A percentile compares a stretch with the other conserved stretches of the same genome.
phyloP scores from a whole-genome alignment of 2,329 filamentous ascomycete species.

The Nemania diffusa region DNA sequence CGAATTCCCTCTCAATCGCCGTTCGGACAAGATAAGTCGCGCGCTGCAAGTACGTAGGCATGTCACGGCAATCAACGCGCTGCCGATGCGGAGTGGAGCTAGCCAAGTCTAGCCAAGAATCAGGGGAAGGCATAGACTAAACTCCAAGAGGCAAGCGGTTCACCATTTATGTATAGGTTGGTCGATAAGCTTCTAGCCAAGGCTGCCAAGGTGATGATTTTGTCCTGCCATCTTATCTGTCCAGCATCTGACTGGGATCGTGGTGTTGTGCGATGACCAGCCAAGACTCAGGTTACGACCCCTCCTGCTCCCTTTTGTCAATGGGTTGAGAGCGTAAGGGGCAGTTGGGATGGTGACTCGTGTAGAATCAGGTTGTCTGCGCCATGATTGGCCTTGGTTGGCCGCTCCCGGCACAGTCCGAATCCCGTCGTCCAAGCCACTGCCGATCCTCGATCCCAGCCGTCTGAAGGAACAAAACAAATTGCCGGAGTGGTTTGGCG shows the following conservation, averaged over 20 bases:
- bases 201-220: conserved; percentile 22
- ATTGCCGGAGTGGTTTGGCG: background rate
- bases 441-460: conserved; percentile 21
- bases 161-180: conserved; percentile 4
- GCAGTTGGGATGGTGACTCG: conserved; percentile 25
- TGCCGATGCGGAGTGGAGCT: conserved; percentile 26
- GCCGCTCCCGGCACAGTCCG: conserved; percentile 16
- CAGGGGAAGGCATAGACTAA: conserved; percentile 27
- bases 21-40: background rate
- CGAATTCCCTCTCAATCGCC: background rate
- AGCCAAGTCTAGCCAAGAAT: conserved; percentile 30
- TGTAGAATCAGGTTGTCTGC: background rate
- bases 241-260: conserved; percentile 15
- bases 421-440: conserved; percentile 16
- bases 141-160: conserved; percentile 36
- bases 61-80: conserved; percentile 12
- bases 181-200: conserved; percentile 35
- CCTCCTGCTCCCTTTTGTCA: conserved; percentile 2
- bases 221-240: conserved; percentile 31
- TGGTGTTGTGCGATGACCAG: conserved; percentile 18
- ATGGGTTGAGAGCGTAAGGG: conserved; percentile 21
- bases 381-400: conserved; percentile 18
- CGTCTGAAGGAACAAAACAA: conserved; percentile 10
- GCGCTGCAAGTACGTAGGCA: conserved; percentile 16
- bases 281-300: conserved; percentile 1